Evolutionary conservation across 2,329 filamentous ascomycete genomes (phyloP).

Genomic region (Penicillium sp.): DNA sequence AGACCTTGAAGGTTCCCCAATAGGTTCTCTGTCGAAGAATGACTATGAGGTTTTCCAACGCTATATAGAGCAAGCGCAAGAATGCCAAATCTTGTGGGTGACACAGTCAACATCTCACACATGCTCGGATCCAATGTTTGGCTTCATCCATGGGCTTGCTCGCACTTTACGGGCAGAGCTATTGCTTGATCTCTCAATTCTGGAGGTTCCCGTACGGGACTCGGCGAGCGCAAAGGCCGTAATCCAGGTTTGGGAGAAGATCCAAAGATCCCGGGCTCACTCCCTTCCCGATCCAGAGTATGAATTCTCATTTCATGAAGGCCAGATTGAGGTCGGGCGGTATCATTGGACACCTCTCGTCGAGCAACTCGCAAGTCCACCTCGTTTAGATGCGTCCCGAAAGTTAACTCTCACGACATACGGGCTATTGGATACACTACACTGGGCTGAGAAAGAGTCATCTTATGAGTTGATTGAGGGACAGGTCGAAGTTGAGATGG

Average conservation of each 20-base stretch:
- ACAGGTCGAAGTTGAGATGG: conserved; percentile 16
- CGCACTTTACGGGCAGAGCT: conserved; percentile 15
- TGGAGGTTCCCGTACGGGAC: conserved; percentile 13
- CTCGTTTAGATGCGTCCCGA: background rate
- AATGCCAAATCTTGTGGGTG: conserved; percentile 14
- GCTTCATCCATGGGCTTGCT: conserved; percentile 10
- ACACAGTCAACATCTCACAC: conserved; percentile 1
- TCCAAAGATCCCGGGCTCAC: background rate
- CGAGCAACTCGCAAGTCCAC: background rate
- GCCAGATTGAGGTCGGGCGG: conserved; percentile 12
- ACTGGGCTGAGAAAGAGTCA: background rate
- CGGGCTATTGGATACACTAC: conserved; percentile 13
- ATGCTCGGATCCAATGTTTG: conserved; percentile 14
- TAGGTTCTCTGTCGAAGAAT: background rate
- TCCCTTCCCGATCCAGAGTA: conserved; percentile 7
- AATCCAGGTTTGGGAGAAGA: conserved; percentile 4
- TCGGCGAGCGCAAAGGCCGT: background rate
- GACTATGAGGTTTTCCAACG: background rate
- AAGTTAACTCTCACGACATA: conserved; percentile 4
- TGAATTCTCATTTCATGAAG: conserved; percentile 11
- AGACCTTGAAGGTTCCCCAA: background rate
- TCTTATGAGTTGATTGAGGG: background rate
- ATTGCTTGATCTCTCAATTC: conserved; percentile 7
- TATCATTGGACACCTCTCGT: conserved; percentile 12
- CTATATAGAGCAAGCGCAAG: background rate